These are phyloP conservation scores for Phytophthora pluvialis DNA, from an alignment of 352 stramenopile species.

Conservation along the genomic window DNA sequence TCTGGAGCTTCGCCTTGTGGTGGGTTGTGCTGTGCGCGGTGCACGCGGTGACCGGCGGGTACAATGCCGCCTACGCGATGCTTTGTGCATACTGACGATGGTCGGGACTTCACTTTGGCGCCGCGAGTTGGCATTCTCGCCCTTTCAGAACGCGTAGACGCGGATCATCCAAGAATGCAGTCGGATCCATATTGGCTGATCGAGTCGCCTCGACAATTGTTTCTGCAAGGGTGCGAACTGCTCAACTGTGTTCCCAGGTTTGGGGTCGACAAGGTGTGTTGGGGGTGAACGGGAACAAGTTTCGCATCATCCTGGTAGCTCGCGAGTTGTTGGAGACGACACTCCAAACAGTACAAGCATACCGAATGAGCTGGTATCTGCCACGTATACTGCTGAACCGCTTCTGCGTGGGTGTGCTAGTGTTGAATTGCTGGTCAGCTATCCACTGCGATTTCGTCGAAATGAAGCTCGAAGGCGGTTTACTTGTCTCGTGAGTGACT, in stretches of 20 bases:
- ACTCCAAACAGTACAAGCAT: conserved; percentile 43
- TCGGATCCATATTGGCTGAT: not conserved
- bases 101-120: not conserved
- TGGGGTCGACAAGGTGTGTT: conserved; percentile 19
- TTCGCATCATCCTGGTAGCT: conserved; percentile 15
- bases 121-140: not conserved
- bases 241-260: conserved; percentile 12
- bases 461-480: conserved; percentile 33
- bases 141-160: not conserved
- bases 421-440: conserved; percentile 41
- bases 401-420: conserved; percentile 27
- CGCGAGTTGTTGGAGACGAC: conserved; percentile 33
- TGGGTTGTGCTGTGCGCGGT: not conserved
- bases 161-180: not conserved
- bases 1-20: not conserved
- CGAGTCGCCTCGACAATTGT: not conserved
- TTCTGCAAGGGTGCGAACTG: conserved; percentile 1
- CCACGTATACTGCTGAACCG: conserved; percentile 27
- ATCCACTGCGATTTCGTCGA: conserved; percentile 2
- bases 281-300: conserved; percentile 35
- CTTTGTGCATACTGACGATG: not conserved
- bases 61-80: not conserved
- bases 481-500: conserved; percentile 33
- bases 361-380: conserved; percentile 40
- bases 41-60: not conserved